Evolutionary conservation across 2,329 filamentous ascomycete genomes (phyloP), one percentile per base, ranked within the genome.

Genomic region (Delphinella strobiligena): DNA sequence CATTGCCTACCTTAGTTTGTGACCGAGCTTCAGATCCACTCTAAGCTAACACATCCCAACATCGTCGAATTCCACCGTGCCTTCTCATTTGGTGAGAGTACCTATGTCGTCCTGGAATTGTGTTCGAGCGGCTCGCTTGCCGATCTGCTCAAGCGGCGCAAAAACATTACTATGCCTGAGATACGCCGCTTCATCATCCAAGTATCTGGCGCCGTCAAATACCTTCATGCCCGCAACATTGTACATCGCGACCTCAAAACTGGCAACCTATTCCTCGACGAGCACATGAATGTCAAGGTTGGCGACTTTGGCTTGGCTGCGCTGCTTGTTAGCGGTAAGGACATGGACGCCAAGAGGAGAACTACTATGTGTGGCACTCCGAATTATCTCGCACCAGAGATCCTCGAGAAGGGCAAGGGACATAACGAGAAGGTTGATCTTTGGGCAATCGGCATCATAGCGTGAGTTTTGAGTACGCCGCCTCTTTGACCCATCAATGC

Each of bases 401-500:
- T 98, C 45, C 64, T 98, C 37, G 85, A 94, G 55, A 94, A 91
- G 67, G 91, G 85, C 55, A 86, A 89, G 52, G 91, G 91, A 0
- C 91, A 98, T 58, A 91, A 94, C 49, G 88, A 96, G 57, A 94
- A 93, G 68, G 91, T 98, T 3, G 91, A 98, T 58, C 84, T 98
- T 41, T 98, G 93, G 93, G 94, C 89, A 33, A 71, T 98, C 55
- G 91, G 93, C 15, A 91, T 98, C 49, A 98, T 98, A 58, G 87
- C 93, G 79, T 41, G 22, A 37, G 39, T 88, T 66, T 12, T 7
- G 67, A 78, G 53, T 19, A 32, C 8, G 19, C 18, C 8, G 12
- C 24, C 30, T 8, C 18, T 27, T 32, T 14, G 30, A 5, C 12
- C 2, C 49, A 86, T 82, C 19, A 10, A 5, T n/a, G 12, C 22